Percentiles rank a stretch among this genome's conserved stretches.
Conservation (phyloP, 1,284 basidiomycete species). For the Neonothopanus nambi region DNA sequence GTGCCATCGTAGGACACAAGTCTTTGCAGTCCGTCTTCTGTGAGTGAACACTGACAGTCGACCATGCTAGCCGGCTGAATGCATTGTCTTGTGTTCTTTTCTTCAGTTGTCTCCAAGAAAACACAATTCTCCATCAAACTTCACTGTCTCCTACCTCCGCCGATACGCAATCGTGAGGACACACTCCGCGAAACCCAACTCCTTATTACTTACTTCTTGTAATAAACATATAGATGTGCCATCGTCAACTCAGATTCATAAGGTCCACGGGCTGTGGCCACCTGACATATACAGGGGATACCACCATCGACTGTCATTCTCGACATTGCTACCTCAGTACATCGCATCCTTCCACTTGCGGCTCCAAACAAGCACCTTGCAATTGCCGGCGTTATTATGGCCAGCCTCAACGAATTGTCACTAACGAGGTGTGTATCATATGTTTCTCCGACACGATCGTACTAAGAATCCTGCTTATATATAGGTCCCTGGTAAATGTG, state of each 20-base stretch:
- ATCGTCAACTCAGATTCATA: conserved; percentile 56
- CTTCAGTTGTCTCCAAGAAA: too few relatives aligned
- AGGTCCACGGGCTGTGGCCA: conserved; percentile 55
- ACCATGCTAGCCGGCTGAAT: not conserved
- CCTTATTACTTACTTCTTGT: conserved; percentile 22
- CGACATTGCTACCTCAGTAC: conserved; percentile 46
- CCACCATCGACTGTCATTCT: conserved; percentile 53
- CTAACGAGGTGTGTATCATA: conserved; percentile 33
- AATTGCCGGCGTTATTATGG: conserved; percentile 59
- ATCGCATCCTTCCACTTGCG: conserved; percentile 50
- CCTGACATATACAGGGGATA: conserved; percentile 49
- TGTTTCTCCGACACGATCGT: not conserved
- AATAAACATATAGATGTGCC: conserved; percentile 51
- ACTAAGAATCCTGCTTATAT: not conserved
- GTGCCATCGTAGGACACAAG: not conserved
- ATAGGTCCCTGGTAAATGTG: conserved; percentile 44
- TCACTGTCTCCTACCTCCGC: conserved; percentile 62
- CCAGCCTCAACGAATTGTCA: conserved; percentile 33
- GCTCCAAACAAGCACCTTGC: conserved; percentile 36
- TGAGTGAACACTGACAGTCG: not conserved
- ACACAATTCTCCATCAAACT: conserved; percentile 25
- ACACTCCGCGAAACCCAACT: not conserved
- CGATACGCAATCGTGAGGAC: conserved; percentile 29
- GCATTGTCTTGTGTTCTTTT: too few relatives aligned
- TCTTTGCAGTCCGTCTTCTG: not conserved